phyloP scores from a whole-genome alignment of 1,284 basidiomycete species.

The Trametes polyzona region DNA sequence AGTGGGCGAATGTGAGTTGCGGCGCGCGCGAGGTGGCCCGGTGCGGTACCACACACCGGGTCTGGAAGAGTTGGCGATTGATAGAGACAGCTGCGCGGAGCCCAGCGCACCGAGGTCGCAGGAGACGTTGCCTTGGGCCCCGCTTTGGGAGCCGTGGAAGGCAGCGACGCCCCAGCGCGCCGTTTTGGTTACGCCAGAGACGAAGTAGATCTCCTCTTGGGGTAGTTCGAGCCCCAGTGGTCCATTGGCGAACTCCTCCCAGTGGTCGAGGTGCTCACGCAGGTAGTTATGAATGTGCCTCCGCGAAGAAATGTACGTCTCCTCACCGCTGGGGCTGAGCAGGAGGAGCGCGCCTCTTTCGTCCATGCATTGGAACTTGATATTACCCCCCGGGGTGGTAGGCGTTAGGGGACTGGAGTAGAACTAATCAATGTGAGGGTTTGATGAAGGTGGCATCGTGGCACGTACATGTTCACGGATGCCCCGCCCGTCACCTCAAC shows the following conservation, averaged over 20 bases:
- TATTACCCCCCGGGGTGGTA: constrained; percentile 4
- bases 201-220: constrained; percentile 27
- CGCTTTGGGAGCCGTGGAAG: constrained; percentile 5
- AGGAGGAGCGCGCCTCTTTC: constrained; percentile 18
- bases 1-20: not conserved
- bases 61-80: not conserved
- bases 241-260: constrained; percentile 23
- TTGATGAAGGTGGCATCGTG: not conserved
- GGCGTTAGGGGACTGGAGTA: not conserved
- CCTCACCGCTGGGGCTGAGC: constrained; percentile 1
- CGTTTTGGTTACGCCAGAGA: constrained; percentile 31
- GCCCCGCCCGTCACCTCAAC: not conserved
- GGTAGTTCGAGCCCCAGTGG: constrained; percentile 14
- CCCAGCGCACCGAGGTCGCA: constrained; percentile 11
- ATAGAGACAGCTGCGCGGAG: constrained; percentile 1
- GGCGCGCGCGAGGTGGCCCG: constrained; percentile 7
- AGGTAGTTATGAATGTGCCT: constrained; percentile 21
- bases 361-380: constrained; percentile 13
- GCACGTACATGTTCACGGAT: constrained; percentile 7
- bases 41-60: not conserved
- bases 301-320: constrained; percentile 12
- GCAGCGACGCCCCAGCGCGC: constrained; percentile 23
- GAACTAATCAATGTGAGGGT: not conserved
- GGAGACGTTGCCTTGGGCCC: constrained; percentile 5
- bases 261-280: constrained; percentile 22